phyloP scores from a whole-genome alignment of 2,329 filamentous ascomycete genomes.

The Pezicula rhizophila region DNA sequence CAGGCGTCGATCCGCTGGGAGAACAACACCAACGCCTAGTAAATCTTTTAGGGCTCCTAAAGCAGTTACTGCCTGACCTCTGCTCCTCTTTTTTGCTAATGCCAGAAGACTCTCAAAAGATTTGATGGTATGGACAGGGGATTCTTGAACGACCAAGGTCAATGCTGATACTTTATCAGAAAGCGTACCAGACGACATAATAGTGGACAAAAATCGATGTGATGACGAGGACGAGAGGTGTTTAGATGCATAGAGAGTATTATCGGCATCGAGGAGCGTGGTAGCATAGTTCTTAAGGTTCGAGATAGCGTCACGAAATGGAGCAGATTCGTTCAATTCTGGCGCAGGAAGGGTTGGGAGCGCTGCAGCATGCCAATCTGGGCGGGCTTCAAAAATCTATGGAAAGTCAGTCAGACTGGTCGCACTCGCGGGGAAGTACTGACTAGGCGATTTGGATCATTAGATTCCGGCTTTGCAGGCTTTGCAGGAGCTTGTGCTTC shows the following conservation, averaged over 20 bases:
- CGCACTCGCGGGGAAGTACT: constrained; percentile 12
- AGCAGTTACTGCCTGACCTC: constrained; percentile 88
- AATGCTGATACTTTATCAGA: constrained; percentile 95
- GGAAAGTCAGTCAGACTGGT: constrained; percentile 22
- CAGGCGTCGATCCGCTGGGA: constrained; percentile 78
- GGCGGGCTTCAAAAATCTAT: constrained; percentile 53
- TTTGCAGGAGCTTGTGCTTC: neutral
- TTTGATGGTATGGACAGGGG: constrained; percentile 85
- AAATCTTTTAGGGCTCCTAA: constrained; percentile 90
- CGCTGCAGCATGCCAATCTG: constrained; percentile 61
- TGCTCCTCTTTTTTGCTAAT: constrained; percentile 87
- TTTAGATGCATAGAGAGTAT: constrained; percentile 64
- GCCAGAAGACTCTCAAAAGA: constrained; percentile 78
- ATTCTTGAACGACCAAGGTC: constrained; percentile 91
- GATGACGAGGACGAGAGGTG: constrained; percentile 75
- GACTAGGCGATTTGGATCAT: constrained; percentile 27
- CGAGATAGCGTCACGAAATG: constrained; percentile 47
- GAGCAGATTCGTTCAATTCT: constrained; percentile 37
- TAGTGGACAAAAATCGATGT: constrained; percentile 92
- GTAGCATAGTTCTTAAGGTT: constrained; percentile 65
- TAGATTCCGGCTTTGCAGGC: constrained; percentile 5
- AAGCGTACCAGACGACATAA: constrained; percentile 93
- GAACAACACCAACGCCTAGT: constrained; percentile 77
- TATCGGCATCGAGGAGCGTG: constrained; percentile 71
- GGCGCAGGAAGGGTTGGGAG: constrained; percentile 45